Percentiles rank a stretch among this genome's conserved stretches.
These are phyloP conservation scores for Wickerhamiella bombiphila DNA, from an alignment of 805 yeast species.

Conservation along the genomic window DNA sequence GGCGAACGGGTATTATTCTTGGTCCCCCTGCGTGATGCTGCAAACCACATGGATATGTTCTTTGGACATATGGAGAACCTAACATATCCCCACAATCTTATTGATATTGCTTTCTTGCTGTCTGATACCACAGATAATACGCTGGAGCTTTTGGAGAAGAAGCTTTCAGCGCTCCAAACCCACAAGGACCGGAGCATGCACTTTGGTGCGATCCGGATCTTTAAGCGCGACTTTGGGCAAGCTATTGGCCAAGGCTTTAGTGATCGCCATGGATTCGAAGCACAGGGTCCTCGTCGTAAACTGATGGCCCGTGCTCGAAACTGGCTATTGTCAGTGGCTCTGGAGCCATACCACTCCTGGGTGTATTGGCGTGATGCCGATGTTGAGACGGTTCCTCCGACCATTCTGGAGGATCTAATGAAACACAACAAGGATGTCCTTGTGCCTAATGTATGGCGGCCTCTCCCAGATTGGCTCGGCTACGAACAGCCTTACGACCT, in stretches of 20 bases:
- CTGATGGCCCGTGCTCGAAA: constrained; percentile 94
- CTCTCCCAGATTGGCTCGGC: constrained; percentile 81
- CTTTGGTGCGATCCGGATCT: constrained; percentile 68
- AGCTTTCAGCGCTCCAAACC: constrained; percentile 48
- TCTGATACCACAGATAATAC: constrained; percentile 86
- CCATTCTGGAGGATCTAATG: constrained; percentile 86
- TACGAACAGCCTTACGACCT: constrained; percentile 90
- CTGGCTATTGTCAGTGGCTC: constrained; percentile 79
- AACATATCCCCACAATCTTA: constrained; percentile 74
- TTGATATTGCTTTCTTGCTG: constrained; percentile 74
- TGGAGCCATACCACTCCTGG: constrained; percentile 90
- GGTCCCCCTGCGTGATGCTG: constrained; percentile 88
- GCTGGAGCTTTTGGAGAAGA: constrained; percentile 45
- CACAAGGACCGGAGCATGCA: constrained; percentile 43
- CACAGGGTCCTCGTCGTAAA: constrained; percentile 93
- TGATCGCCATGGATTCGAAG: constrained; percentile 92
- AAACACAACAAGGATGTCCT: constrained; percentile 82
- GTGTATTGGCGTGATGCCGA: constrained; percentile 98
- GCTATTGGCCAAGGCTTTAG: constrained; percentile 85
- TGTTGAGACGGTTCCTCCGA: constrained; percentile 80
- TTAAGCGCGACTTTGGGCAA: constrained; percentile 88
- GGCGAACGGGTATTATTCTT: constrained; percentile 69
- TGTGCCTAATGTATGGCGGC: constrained; percentile 97
- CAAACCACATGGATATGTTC: constrained; percentile 77
- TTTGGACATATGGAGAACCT: constrained; percentile 66